These are phyloP conservation scores for Arthroderma uncinatum DNA, from an alignment of 2,329 filamentous ascomycete species.

Conservation along the genomic window DNA sequence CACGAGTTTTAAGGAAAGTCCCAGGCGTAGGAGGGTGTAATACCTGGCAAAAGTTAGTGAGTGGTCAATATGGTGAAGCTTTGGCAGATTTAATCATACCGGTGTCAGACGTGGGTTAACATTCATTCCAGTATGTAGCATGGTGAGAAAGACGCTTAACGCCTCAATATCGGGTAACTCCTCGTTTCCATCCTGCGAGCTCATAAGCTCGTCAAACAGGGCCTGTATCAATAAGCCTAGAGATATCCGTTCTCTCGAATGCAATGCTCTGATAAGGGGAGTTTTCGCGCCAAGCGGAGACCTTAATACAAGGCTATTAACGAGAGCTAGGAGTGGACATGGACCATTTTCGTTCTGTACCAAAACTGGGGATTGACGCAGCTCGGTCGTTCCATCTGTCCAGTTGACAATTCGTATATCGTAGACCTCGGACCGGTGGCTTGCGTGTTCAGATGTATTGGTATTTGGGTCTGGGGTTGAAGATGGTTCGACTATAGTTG, in stretches of 20 bases:
- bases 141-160: conserved; percentile 75
- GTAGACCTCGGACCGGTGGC: conserved; percentile 57
- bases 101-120: conserved; percentile 84
- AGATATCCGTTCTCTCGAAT: conserved; percentile 75
- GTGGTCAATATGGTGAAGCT: conserved; percentile 2
- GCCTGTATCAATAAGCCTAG: conserved; percentile 75
- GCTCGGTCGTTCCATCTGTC: conserved; percentile 55
- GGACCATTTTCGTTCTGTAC: conserved; percentile 92
- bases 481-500: neutral
- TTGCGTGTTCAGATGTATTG: neutral
- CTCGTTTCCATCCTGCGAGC: conserved; percentile 55
- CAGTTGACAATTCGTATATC: conserved; percentile 86
- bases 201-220: conserved; percentile 87
- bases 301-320: conserved; percentile 81
- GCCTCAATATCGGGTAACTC: conserved; percentile 76
- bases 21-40: conserved; percentile 41
- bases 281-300: conserved; percentile 57
- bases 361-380: conserved; percentile 72
- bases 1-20: conserved; percentile 72
- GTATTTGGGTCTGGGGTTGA: neutral
- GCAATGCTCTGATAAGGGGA: conserved; percentile 64
- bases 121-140: conserved; percentile 92
- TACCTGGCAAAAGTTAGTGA: conserved; percentile 34
- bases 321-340: conserved; percentile 81
- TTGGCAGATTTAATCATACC: conserved; percentile 19